These are phyloP conservation scores for Grammothele lineata DNA, from an alignment of 768 basidiomycete species.

Conservation along the genomic window DNA sequence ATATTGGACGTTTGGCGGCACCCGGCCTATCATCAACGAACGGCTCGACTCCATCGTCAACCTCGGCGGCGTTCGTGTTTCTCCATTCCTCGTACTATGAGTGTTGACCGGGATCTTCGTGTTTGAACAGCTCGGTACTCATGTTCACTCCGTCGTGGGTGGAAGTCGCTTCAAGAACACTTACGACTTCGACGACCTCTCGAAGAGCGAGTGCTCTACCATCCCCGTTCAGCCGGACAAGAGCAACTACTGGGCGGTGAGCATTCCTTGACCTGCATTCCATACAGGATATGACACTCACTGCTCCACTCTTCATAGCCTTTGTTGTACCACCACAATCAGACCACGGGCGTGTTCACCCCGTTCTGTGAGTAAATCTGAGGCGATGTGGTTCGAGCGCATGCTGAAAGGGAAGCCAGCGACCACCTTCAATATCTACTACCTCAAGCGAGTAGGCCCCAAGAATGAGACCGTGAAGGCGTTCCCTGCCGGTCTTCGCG, in stretches of 20 bases:
- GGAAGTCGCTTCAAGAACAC: constrained; percentile 12
- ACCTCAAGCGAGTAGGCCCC: constrained; percentile 19
- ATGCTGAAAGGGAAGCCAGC: not conserved
- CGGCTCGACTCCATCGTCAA: constrained; percentile 14
- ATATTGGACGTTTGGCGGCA: constrained; percentile 15
- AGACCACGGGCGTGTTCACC: constrained; percentile 13
- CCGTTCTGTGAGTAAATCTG: constrained; percentile 11
- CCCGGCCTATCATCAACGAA: constrained; percentile 7
- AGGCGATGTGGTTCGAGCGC: not conserved
- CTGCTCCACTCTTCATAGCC: constrained; percentile 8
- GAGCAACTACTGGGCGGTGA: constrained; percentile 23
- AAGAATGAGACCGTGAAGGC: constrained; percentile 17
- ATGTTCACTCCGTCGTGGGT: constrained; percentile 16
- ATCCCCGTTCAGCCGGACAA: constrained; percentile 17
- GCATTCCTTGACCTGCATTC: not conserved
- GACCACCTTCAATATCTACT: constrained; percentile 20
- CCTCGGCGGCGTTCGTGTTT: constrained; percentile 3
- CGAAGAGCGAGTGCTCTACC: constrained; percentile 16
- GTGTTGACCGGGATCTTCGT: not conserved
- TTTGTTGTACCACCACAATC: constrained; percentile 17
- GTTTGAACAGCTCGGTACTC: constrained; percentile 13
- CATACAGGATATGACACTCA: not conserved
- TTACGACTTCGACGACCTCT: constrained; percentile 10
- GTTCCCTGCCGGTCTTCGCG: constrained; percentile 22
- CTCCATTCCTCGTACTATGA: not conserved